Conservation (phyloP, 2,329 filamentous ascomycete species). For the Penicillium hordei region DNA sequence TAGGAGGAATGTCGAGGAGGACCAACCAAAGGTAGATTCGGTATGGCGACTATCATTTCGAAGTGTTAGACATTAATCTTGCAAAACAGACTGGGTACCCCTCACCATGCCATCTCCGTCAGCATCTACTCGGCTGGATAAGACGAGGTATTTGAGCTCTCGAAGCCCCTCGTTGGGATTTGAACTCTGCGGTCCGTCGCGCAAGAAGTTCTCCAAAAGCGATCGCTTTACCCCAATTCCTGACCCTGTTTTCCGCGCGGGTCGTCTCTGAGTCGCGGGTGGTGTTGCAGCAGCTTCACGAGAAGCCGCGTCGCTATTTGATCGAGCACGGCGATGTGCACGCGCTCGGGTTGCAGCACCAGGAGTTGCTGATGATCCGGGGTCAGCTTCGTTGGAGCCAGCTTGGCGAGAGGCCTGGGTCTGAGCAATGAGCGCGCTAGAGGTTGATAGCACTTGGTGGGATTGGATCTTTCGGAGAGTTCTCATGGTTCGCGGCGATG, state of each 20-base stretch:
- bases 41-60: conserved; percentile 68
- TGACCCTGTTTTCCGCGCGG: conserved; percentile 47
- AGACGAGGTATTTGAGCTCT: conserved; percentile 50
- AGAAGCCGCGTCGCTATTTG: conserved; percentile 69
- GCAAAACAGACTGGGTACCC: conserved; percentile 7
- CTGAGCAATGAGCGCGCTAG: conserved; percentile 64
- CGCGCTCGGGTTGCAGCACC: conserved; percentile 27
- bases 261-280: conserved; percentile 31
- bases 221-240: conserved; percentile 49
- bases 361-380: conserved; percentile 29
- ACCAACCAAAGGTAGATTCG: conserved; percentile 97
- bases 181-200: conserved; percentile 74
- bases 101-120: conserved; percentile 55
- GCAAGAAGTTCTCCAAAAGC: conserved; percentile 70
- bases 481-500: conserved; percentile 65
- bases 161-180: conserved; percentile 52
- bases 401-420: conserved; percentile 31
- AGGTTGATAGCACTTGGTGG: conserved; percentile 64
- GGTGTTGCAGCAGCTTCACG: conserved; percentile 32
- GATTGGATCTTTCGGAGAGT: conserved; percentile 73
- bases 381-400: conserved; percentile 19
- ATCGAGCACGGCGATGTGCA: conserved; percentile 57
- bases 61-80: conserved; percentile 11
- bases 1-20: conserved; percentile 80
- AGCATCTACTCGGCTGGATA: conserved; percentile 52